Percentiles rank a stretch among this genome's conserved stretches.
Evolutionary conservation across 495 filamentous ascomycete species (phyloP).

Genomic region (Hypomontagnella submonticulosa): DNA sequence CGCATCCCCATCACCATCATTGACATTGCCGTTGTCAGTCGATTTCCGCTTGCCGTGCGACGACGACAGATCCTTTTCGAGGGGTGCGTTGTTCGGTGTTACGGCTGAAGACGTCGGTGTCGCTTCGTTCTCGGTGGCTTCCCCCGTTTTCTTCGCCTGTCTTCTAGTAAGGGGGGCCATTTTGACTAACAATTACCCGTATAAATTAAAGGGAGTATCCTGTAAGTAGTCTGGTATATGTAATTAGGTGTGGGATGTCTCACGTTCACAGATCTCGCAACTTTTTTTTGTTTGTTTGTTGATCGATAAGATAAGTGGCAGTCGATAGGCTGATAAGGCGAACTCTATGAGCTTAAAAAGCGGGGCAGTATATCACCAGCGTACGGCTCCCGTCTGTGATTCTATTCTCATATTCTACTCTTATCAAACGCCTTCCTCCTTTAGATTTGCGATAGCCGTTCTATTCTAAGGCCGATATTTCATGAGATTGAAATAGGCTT

Average conservation of each 20-base stretch:
- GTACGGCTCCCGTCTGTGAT: no score
- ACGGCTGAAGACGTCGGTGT: neutral
- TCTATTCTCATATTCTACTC: no score
- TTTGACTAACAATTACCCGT: neutral
- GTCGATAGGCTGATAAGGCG: slow-evolving; percentile 31
- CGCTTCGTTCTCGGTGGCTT: neutral
- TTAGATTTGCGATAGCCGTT: no score
- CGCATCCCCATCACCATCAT: neutral
- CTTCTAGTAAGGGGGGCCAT: slow-evolving; percentile 44
- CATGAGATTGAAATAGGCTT: no score
- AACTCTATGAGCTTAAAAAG: no score
- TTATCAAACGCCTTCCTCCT: no score
- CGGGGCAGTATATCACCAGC: no score
- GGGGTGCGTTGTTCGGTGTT: neutral
- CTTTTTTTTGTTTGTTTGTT: slow-evolving; percentile 44
- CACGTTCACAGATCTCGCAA: slow-evolving; percentile 11
- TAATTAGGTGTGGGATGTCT: slow-evolving; percentile 15
- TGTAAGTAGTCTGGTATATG: slow-evolving; percentile 1
- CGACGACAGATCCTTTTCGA: slow-evolving; percentile 19
- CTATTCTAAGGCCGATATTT: no score
- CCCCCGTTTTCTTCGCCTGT: slow-evolving; percentile 18
- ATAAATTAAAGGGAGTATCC: neutral
- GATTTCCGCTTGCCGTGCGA: slow-evolving; percentile 34
- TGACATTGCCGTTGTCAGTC: slow-evolving; percentile 7
- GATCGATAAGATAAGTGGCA: slow-evolving; percentile 47